A percentile compares a stretch with the other conserved stretches of the same genome.
Evolutionary conservation across 108 stramenopile species (phyloP).

Genomic region (Conticribra guillardii): DNA sequence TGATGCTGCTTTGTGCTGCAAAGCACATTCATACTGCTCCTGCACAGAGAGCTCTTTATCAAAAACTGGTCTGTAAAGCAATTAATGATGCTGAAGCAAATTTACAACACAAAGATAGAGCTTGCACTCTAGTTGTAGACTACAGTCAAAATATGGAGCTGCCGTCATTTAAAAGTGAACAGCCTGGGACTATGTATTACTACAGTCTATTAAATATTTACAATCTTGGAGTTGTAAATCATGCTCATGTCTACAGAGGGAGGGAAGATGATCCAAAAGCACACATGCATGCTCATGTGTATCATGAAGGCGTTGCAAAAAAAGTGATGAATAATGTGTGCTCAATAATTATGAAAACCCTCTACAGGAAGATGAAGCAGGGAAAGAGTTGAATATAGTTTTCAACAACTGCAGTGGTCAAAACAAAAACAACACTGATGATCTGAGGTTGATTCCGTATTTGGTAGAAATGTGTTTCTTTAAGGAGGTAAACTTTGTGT

Average conservation of each 20-base stretch:
- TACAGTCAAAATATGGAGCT: constrained; percentile 23
- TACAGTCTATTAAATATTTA: not conserved
- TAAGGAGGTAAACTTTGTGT: constrained; percentile 2
- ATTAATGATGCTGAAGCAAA: not conserved
- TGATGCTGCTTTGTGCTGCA: not conserved
- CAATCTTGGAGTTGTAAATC: not conserved
- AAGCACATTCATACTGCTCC: not conserved
- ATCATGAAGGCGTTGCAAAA: constrained; percentile 1
- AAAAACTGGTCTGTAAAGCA: not conserved
- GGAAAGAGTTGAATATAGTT: constrained; percentile 5
- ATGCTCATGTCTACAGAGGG: not conserved
- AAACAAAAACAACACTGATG: constrained; percentile 20
- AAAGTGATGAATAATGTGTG: not conserved
- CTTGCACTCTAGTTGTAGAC: constrained; percentile 13
- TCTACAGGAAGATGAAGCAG: not conserved
- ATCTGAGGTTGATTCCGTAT: not conserved
- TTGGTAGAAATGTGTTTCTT: constrained; percentile 3
- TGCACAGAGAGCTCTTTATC: not conserved
- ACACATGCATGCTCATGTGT: constrained; percentile 9
- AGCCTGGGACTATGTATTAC: constrained; percentile 10
- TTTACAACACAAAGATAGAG: not conserved
- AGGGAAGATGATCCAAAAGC: not conserved
- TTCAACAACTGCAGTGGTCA: constrained; percentile 19
- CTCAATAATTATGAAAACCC: not conserved
- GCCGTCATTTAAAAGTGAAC: not conserved